These are phyloP conservation scores for Collybiopsis confluens DNA, from an alignment of 768 basidiomycete species.

Conservation along the genomic window DNA sequence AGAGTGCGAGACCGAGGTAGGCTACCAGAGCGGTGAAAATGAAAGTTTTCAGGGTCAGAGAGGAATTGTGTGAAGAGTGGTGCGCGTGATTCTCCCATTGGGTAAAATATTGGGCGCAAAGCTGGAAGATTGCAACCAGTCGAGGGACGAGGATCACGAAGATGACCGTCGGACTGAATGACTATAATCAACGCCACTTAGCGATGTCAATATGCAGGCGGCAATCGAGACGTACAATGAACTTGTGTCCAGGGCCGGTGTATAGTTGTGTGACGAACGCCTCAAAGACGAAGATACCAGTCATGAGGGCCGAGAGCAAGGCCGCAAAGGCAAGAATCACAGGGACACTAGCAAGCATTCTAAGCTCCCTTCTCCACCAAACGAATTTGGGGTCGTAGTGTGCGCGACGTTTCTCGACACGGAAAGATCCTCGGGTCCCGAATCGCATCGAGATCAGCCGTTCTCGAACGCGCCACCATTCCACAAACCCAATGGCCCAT, in stretches of 20 bases:
- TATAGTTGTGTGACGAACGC: constrained; percentile 89
- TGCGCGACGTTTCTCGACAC: constrained; percentile 71
- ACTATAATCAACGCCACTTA: constrained; percentile 32
- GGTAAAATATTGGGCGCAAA: constrained; percentile 67
- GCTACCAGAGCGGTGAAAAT: constrained; percentile 85
- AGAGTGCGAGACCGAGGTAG: constrained; percentile 83
- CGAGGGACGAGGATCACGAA: constrained; percentile 80
- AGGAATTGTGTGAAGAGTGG: constrained; percentile 69
- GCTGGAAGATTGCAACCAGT: constrained; percentile 69
- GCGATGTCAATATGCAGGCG: background rate
- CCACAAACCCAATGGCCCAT: constrained; percentile 85
- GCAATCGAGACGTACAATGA: constrained; percentile 55
- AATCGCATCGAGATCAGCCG: constrained; percentile 76
- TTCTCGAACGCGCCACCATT: constrained; percentile 89
- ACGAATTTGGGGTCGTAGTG: constrained; percentile 50
- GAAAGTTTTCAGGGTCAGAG: constrained; percentile 80
- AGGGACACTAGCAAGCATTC: constrained; percentile 66
- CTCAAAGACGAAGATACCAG: constrained; percentile 81
- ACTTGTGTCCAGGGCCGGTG: constrained; percentile 76
- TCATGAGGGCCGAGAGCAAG: constrained; percentile 65
- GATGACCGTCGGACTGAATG: constrained; percentile 78
- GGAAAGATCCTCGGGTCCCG: constrained; percentile 73
- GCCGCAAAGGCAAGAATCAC: constrained; percentile 71
- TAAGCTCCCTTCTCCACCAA: constrained; percentile 75
- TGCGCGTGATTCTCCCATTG: constrained; percentile 91